Base-by-base conservation (phyloP, 2,329 filamentous ascomycete species). In the Mycosphaerella sp. region DNA sequence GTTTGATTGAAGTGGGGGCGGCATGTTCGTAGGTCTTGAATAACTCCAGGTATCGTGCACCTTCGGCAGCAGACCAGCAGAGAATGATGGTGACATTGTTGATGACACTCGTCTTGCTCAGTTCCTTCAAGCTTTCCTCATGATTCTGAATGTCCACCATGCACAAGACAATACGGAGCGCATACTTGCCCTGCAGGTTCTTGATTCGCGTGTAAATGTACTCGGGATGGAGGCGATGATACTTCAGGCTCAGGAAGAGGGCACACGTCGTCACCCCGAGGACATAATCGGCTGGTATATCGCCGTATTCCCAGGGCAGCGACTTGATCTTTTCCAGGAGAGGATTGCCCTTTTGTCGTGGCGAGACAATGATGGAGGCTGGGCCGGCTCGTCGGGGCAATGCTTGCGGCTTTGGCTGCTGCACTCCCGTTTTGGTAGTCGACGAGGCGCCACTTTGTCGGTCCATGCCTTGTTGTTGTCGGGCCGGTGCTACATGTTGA, bases 61-160 rank as follows among this genome's bases (percentile, higher is more conserved):
- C 92, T 74, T 98, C 93, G 55, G 89, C 86, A 12, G 92, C 88
- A 5, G 87, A 92, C 93, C 93, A 98, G 74, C 89, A 95, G 6
- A 97, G 78, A 48, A 98, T 84, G 10, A 98, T 72, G 1, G 93
- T 98, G 40, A 95, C 82, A 62, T 95, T 91, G 70, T 96, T 95
- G 71, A 97, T 83, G 26, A 97, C 73, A 11, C 87, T 91, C 1
- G 91, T 95, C 71, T 97, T 97, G 57, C 89, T 89, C 8, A 98
- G 78, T 68, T 97, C 93, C 62, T 87, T 89, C 48, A 98, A 73
- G 3, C 85, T 81, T 54, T 95, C 90, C 71, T 97, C 89, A 66
- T 97, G 93, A 67, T 95, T 95, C 23, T 86, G 83, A 49, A 98
- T 95, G 70, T 98, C 93, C 26, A 97, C 91, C 82, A 97, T 90